A percentile compares a stretch with the other conserved stretches of the same genome.
Evolutionary conservation across 2,329 filamentous ascomycete species (phyloP).

Genomic region (Aspergillus felis): DNA sequence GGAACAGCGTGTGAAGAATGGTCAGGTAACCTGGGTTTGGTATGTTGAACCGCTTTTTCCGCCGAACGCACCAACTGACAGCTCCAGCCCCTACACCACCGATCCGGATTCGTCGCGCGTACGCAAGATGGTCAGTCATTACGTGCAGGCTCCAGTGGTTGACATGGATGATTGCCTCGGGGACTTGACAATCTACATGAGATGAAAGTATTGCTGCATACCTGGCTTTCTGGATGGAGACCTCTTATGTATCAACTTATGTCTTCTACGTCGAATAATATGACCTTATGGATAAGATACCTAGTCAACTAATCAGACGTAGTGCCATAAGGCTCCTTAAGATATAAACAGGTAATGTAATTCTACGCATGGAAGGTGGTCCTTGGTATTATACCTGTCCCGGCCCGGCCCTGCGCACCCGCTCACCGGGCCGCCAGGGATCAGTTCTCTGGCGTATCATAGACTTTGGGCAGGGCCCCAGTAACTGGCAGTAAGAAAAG

Average conservation of each 20-base stretch:
- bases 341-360: no score
- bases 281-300: background rate
- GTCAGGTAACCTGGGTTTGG: conserved; percentile 16
- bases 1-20: conserved; percentile 9
- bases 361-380: no score
- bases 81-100: conserved; percentile 14
- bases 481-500: no score
- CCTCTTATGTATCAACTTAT: no score
- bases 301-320: no score
- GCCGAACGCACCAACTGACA: background rate
- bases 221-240: no score
- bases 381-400: no score
- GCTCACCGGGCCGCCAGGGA: no score
- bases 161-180: conserved; percentile 19
- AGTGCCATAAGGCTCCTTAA: no score
- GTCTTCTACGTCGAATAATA: background rate
- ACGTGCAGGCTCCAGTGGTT: conserved; percentile 9
- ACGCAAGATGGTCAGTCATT: conserved; percentile 17
- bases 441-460: no score
- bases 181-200: conserved; percentile 18
- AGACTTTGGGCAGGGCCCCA: no score
- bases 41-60: background rate
- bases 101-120: conserved; percentile 20
- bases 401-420: no score
- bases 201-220: background rate